Conservation (phyloP, 306 rosid genomes). For the Lathyrus sativus region DNA sequence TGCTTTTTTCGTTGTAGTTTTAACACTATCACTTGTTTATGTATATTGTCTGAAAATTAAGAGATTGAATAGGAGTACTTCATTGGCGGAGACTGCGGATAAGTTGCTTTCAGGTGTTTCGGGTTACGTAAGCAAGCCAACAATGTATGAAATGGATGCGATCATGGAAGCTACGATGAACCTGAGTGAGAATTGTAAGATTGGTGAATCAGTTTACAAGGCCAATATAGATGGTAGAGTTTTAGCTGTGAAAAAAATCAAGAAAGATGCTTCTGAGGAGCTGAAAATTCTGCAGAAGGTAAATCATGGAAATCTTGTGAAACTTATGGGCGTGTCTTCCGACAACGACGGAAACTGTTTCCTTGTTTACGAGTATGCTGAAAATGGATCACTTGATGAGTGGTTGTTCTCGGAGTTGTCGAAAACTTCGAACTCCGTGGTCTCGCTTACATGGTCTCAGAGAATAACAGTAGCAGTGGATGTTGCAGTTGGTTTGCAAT, state of each 20-base stretch:
- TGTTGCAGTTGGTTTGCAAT: constrained; percentile 76
- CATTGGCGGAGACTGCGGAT: constrained; percentile 47
- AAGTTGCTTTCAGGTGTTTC: constrained; percentile 74
- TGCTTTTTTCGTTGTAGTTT: constrained; percentile 37
- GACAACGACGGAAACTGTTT: constrained; percentile 51
- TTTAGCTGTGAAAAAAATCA: constrained; percentile 59
- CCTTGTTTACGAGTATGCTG: constrained; percentile 73
- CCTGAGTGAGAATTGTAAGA: constrained; percentile 52
- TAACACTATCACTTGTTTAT: constrained; percentile 32
- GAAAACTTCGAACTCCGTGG: constrained; percentile 29
- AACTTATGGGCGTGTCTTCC: constrained; percentile 63
- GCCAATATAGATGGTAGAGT: constrained; percentile 56
- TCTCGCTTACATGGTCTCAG: constrained; percentile 67
- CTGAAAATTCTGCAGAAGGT: constrained; percentile 75
- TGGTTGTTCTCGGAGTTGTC: constrained; percentile 55
- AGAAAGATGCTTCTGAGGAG: constrained; percentile 66
- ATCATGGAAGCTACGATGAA: constrained; percentile 73
- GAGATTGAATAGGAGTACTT: constrained; percentile 38
- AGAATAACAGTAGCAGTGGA: constrained; percentile 74
- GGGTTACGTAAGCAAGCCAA: constrained; percentile 70
- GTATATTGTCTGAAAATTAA: constrained; percentile 39
- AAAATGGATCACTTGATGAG: constrained; percentile 72
- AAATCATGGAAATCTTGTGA: constrained; percentile 80
- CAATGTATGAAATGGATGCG: constrained; percentile 50
- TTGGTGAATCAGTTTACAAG: constrained; percentile 72